Conservation (phyloP, 148 eudicot species). For the Euryodendron excelsum region DNA sequence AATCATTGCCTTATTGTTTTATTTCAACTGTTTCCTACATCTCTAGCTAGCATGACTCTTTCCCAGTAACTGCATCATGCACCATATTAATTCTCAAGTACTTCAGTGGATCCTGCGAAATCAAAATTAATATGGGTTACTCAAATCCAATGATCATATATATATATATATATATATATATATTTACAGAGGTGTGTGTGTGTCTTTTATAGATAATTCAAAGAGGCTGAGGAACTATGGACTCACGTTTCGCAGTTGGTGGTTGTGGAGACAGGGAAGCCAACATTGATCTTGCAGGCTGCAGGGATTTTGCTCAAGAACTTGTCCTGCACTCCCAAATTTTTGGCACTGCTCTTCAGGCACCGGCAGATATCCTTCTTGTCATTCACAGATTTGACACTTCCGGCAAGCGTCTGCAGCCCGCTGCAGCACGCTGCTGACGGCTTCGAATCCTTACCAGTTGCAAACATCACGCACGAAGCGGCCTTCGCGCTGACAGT, state of each 20-base stretch:
- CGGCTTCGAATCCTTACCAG: slow-evolving; percentile 24
- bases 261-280: slow-evolving; percentile 31
- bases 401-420: slow-evolving; percentile 23
- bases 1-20: slow-evolving; percentile 13
- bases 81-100: background rate
- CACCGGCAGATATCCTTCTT: slow-evolving; percentile 35
- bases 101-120: slow-evolving; percentile 18
- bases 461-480: slow-evolving; percentile 21
- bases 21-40: slow-evolving; percentile 1
- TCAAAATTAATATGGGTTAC: background rate
- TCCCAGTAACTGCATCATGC: background rate
- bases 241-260: slow-evolving; percentile 36
- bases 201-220: too few relatives aligned
- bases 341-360: slow-evolving; percentile 32
- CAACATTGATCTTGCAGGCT: slow-evolving; percentile 34
- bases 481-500: slow-evolving; percentile 26
- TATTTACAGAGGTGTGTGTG: too few relatives aligned
- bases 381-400: slow-evolving; percentile 23
- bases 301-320: slow-evolving; percentile 33
- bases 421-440: slow-evolving; percentile 25
- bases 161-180: too few relatives aligned
- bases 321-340: slow-evolving; percentile 34
- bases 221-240: background rate
- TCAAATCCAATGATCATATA: background rate
- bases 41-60: background rate